Percentiles rank a stretch among this genome's conserved stretches.
These are phyloP conservation scores for Pseudoscleropodium purum DNA, from an alignment of 225 moss, liverwort and hornwort species.

Conservation along the genomic window DNA sequence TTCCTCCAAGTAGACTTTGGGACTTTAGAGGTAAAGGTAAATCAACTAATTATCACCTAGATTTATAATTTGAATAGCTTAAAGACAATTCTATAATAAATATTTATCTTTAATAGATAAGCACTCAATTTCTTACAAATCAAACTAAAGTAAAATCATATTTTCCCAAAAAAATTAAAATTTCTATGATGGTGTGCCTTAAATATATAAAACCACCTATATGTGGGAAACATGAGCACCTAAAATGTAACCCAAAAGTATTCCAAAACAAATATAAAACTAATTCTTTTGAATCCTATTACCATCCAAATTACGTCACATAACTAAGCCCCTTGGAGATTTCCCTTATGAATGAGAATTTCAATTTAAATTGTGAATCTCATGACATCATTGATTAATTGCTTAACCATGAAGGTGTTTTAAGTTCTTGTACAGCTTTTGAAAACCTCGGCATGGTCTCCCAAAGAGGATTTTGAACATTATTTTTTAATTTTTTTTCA, in stretches of 20 bases:
- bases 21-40: too few species aligned
- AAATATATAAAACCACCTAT: not conserved
- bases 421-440: not conserved
- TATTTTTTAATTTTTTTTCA: not conserved
- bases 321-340: not conserved
- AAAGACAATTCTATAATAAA: not conserved
- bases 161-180: not conserved
- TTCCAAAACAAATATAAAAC: not conserved
- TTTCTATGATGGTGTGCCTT: not conserved
- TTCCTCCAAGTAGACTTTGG: not conserved
- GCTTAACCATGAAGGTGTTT: not conserved
- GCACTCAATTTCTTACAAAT: not conserved
- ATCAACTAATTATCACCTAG: not conserved
- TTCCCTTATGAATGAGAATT: not conserved
- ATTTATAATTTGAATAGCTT: fast-evolving
- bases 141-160: not conserved
- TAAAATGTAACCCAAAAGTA: not conserved
- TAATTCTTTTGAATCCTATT: not conserved
- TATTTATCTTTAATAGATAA: not conserved
- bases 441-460: too few species aligned
- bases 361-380: not conserved
- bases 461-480: not conserved
- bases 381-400: not conserved
- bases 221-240: not conserved
- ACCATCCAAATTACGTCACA: not conserved